Percentiles rank a stretch among this genome's conserved stretches.
Evolutionary conservation across 306 rosid species (phyloP).

Genomic region (Cicer chorassanicum): DNA sequence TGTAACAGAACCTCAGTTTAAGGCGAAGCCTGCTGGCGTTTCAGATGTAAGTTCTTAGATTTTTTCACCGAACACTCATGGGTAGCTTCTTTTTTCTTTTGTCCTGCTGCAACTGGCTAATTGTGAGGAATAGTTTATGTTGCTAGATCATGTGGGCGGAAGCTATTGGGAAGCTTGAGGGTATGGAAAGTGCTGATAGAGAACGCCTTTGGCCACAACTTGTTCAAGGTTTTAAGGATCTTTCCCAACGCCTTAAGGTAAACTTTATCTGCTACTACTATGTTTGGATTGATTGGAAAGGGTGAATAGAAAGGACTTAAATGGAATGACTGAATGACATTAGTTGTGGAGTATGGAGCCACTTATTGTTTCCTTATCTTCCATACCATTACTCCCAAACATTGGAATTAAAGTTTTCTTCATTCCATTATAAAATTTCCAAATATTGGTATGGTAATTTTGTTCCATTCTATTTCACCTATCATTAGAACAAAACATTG

Average conservation of each 20-base stretch:
- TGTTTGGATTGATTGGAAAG: conserved; percentile 4
- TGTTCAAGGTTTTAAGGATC: conserved; percentile 89
- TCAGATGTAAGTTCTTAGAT: conserved; percentile 78
- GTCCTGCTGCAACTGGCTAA: conserved; percentile 43
- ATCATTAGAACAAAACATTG: background rate
- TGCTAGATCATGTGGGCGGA: conserved; percentile 99
- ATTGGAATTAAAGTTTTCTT: background rate
- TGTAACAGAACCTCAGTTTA: conserved; percentile 79
- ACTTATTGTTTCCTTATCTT: background rate
- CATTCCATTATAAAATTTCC: background rate
- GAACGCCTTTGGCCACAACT: conserved; percentile 98
- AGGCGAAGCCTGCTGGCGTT: conserved; percentile 89
- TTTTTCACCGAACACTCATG: background rate
- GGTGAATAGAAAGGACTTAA: background rate
- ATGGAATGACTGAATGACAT: background rate
- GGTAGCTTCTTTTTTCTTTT: conserved; percentile 8
- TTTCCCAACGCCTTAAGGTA: conserved; percentile 93
- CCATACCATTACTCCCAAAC: background rate
- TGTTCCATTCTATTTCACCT: background rate
- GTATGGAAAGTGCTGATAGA: conserved; percentile 87
- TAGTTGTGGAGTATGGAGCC: background rate
- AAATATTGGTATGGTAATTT: background rate
- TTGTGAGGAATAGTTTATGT: conserved; percentile 65
- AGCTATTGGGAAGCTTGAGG: conserved; percentile 97
- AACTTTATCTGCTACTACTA: conserved; percentile 6